phyloP scores from a whole-genome alignment of 2,329 filamentous ascomycete species.

The Erysiphe pulchra region DNA sequence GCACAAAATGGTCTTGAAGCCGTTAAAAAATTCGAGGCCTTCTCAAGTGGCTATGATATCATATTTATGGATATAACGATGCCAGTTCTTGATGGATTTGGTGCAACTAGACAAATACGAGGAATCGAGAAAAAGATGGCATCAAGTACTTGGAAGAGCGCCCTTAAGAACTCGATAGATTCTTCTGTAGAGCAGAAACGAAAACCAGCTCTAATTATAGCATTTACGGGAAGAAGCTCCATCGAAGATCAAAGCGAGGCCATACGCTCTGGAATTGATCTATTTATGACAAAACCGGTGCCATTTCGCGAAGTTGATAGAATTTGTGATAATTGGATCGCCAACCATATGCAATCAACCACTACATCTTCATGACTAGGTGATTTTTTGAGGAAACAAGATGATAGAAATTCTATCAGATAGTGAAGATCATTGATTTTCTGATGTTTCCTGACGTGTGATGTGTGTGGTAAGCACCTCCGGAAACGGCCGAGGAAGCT shows the following conservation, averaged over 20 bases:
- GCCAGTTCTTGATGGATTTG: conserved; percentile 27
- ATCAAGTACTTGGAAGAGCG: conserved; percentile 1
- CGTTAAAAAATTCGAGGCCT: conserved; percentile 17
- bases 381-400: too few relatives aligned
- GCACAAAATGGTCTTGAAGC: conserved; percentile 23
- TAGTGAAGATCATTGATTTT: too few relatives aligned
- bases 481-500: too few relatives aligned
- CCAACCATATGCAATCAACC: conserved; percentile 6
- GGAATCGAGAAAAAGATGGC: conserved; percentile 17
- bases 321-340: conserved; percentile 15
- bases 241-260: conserved; percentile 15
- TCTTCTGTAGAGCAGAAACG: conserved; percentile 4
- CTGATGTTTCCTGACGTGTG: too few relatives aligned
- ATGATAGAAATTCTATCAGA: too few relatives aligned
- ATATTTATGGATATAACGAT: conserved; percentile 26
- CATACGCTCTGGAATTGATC: conserved; percentile 13
- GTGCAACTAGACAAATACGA: conserved; percentile 22
- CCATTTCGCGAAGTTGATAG: conserved; percentile 17
- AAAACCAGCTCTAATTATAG: conserved; percentile 14
- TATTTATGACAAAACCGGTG: conserved; percentile 17
- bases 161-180: not conserved
- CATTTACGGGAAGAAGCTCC: conserved; percentile 15
- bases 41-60: conserved; percentile 16
- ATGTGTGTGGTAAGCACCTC: too few relatives aligned
- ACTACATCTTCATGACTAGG: not conserved